Base-by-base conservation (phyloP, 257 asterid genomes). In the Scutellaria galericulata region DNA sequence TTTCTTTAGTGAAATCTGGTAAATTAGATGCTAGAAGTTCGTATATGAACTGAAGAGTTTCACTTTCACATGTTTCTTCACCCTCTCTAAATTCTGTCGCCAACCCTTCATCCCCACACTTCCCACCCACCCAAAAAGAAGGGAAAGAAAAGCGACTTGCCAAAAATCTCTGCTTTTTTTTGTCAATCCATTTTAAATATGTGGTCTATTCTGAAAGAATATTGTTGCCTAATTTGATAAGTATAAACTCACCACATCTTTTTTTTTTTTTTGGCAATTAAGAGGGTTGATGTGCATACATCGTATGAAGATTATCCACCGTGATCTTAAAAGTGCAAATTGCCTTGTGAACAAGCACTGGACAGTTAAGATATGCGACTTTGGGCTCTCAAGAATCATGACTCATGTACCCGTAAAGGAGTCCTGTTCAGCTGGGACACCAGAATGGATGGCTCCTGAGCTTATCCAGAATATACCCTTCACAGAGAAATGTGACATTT, bases 401-500 rank as follows among this genome's bases (percentile, higher is more conserved):
- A 81, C 80, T 46, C 85, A 88, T 64, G 60, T 75, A 60, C 80
- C 90, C 68, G 83, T 88, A 75, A 81, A 79, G 59, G 97, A 90
- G 80, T 75, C 90, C 46, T 86, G 97, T 15, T 87, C 96, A 1
- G 98, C 98, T 37, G 98, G 99, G 74, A 95, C 99, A 77, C 99
- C 98, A n/a, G 99, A 95, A 77, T 92, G 99, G 99, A 92, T 95
- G 99, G 99, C 99, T 50, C 99, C 99, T 22, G 99, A 95, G 83
- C 97, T 95, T 44, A 87, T 95, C 15, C 92, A 95, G 10, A 92
- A 86, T 8, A 96, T 92, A 65, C 90, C 96, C 50, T 92, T 87
- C 83, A 78, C 97, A 1, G 97, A 90, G 85, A 92, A 95, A 85
- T 95, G 99, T 53, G 99, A 95, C 82, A 92, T 95, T 68, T 95